Conservation (phyloP, 768 basidiomycete genomes). For the Cystobasidium tubakii region DNA sequence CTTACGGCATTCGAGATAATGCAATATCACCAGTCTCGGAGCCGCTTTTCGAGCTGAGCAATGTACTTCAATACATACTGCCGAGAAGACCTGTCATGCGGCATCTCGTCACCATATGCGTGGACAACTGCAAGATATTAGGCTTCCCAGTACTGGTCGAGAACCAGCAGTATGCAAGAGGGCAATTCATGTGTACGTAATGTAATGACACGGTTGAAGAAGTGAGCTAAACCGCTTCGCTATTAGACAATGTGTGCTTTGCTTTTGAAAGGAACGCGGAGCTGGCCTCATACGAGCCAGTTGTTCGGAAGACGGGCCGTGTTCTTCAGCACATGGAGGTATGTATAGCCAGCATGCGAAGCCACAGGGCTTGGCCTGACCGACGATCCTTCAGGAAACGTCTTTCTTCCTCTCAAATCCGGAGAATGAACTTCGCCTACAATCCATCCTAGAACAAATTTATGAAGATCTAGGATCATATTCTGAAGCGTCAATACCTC, state of each 20-base stretch:
- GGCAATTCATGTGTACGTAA: slow-evolving; percentile 23
- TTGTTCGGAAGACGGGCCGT: slow-evolving; percentile 88
- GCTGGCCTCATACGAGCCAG: slow-evolving; percentile 88
- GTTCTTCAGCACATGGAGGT: slow-evolving; percentile 87
- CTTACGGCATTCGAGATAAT: slow-evolving; percentile 10
- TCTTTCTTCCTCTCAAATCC: slow-evolving; percentile 69
- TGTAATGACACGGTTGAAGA: not conserved
- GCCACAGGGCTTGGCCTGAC: not conserved
- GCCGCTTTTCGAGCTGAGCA: slow-evolving; percentile 74
- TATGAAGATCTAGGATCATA: slow-evolving; percentile 97
- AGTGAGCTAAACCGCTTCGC: not conserved
- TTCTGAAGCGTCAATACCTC: slow-evolving; percentile 82
- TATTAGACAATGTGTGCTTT: slow-evolving; percentile 70
- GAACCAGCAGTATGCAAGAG: slow-evolving; percentile 58
- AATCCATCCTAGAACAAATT: slow-evolving; percentile 85
- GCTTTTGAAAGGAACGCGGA: slow-evolving; percentile 88
- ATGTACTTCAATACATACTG: slow-evolving; percentile 89
- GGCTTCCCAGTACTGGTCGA: slow-evolving; percentile 78
- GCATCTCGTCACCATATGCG: slow-evolving; percentile 77
- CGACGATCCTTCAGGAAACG: slow-evolving; percentile 66
- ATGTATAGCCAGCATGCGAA: slow-evolving; percentile 45
- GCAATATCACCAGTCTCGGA: slow-evolving; percentile 37
- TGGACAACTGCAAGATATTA: slow-evolving; percentile 73
- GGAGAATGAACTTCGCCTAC: slow-evolving; percentile 61
- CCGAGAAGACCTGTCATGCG: slow-evolving; percentile 79